Base-by-base conservation (phyloP, 768 basidiomycete genomes). In the Amanita jacksonii region DNA sequence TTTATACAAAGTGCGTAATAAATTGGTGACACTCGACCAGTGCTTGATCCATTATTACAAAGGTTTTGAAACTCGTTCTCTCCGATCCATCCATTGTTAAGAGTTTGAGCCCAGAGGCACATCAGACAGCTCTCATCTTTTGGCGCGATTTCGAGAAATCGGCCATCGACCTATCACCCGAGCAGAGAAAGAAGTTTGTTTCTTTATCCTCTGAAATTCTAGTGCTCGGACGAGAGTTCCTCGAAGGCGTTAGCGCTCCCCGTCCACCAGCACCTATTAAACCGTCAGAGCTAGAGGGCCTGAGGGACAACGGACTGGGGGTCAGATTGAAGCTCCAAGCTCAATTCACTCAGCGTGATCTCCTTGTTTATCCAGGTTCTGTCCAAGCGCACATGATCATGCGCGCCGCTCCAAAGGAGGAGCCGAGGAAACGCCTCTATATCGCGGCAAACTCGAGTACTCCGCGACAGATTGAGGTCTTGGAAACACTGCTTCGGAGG, bases 121-220 rank as follows among this genome's bases (percentile, higher is more conserved):
- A 76, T 43, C 79, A 84, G 51, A 91, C 93, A 5, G 92, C 96
- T 22, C 71, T 86, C 18, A 93, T 93, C 48, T 98, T 98, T 63
- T 84, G 90, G 76, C 76, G 85, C 37, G 96, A 98, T 69, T 99
- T 99, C 62, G 89, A 96, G 58, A 92, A 92, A 61, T 98, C 93
- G 10, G 94, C 90, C 7, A 93, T 98, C 50, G 76, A 93, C 58
- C 72, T 99, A 9, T 83, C 90, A 8, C 76, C 82, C 0, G 70
- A 69, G 8, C 72, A 90, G 52, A 77, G 96, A 31, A 69, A 77
- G 27, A 79, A 75, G 49, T 97, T 96, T 50, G 91, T 99, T 13
- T 76, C 83, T 1, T 68, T 97, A 8, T 96, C 92, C 2, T 88
- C 93, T 10, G 82, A 89, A 45, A 87, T 98, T 46, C 70, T 94